A percentile compares a stretch with the other conserved stretches of the same genome.
Evolutionary conservation across 768 basidiomycete genomes (phyloP).

Genomic region (Macrolepiota fuliginosa): DNA sequence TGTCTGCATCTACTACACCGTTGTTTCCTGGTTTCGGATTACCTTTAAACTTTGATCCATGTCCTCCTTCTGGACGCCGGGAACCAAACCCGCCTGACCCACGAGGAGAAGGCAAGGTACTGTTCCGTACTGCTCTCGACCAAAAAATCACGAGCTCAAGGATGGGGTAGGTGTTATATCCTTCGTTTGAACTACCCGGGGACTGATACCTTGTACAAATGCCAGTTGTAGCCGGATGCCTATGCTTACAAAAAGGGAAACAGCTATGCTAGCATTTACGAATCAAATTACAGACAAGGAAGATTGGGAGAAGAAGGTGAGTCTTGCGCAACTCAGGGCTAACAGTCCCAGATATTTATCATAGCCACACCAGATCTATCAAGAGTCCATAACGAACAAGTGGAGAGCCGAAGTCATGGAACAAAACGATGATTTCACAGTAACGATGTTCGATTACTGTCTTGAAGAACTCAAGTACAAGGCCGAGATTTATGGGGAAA

Average conservation of each 20-base stretch:
- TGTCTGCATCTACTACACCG: background rate
- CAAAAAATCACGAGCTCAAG: background rate
- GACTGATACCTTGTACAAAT: background rate
- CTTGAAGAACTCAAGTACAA: slow-evolving; percentile 23
- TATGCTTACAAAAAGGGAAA: slow-evolving; percentile 17
- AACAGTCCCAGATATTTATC: background rate
- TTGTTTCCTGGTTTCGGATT: background rate
- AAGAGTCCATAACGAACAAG: slow-evolving; percentile 15
- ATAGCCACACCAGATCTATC: slow-evolving; percentile 14
- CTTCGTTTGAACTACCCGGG: background rate
- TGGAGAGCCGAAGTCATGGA: slow-evolving; percentile 18
- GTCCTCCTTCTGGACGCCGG: background rate
- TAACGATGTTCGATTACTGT: slow-evolving; percentile 19
- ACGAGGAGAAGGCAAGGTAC: background rate
- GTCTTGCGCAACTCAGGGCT: background rate
- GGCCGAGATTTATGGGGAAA: slow-evolving; percentile 14
- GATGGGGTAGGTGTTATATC: background rate
- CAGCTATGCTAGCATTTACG: slow-evolving; percentile 20
- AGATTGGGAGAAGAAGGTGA: slow-evolving; percentile 20
- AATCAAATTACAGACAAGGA: slow-evolving; percentile 20
- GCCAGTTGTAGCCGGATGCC: background rate
- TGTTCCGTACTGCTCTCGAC: background rate
- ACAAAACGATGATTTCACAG: slow-evolving; percentile 2
- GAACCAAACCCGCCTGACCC: background rate
- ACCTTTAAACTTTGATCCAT: background rate